Conservation (phyloP, 2,329 filamentous ascomycete genomes). For the Chrysoporthe deuterocubensis region DNA sequence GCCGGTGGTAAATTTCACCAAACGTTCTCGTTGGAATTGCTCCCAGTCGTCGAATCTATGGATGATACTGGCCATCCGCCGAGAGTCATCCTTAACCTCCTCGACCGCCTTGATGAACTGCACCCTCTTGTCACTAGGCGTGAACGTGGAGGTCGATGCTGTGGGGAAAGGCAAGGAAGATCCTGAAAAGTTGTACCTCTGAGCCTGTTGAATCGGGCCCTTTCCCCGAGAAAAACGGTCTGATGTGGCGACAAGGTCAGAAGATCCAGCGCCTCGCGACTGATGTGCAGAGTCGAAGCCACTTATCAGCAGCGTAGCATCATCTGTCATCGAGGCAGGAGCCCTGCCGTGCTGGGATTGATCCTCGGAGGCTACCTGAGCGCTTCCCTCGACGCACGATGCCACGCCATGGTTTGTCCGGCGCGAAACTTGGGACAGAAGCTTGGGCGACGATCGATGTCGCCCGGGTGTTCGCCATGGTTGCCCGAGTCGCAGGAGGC, state of each 20-base stretch:
- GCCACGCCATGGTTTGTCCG: conserved; percentile 9
- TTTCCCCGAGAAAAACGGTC: neutral
- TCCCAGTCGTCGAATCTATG: conserved; percentile 4
- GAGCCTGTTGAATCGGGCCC: neutral
- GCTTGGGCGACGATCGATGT: conserved; percentile 1
- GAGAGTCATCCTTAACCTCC: neutral
- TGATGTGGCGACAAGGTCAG: neutral
- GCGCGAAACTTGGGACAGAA: neutral
- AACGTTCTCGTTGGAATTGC: conserved; percentile 3
- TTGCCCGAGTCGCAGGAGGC: conserved; percentile 28
- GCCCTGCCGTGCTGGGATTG: neutral
- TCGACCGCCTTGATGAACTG: conserved; percentile 13
- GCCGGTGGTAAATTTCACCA: neutral
- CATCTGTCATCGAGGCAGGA: conserved; percentile 10
- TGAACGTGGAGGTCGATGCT: neutral
- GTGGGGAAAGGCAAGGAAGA: neutral
- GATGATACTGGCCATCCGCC: conserved; percentile 1
- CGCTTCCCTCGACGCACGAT: neutral
- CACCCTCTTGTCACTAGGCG: neutral
- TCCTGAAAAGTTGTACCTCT: neutral
- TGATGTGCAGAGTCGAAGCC: neutral
- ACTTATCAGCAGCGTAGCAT: neutral
- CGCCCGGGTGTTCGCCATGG: conserved; percentile 20
- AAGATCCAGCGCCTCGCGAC: neutral
- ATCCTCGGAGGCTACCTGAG: neutral